A percentile compares a stretch with the other conserved stretches of the same genome.
Conservation (phyloP, 75 land plant genomes). For the Cupressus sempervirens region DNA sequence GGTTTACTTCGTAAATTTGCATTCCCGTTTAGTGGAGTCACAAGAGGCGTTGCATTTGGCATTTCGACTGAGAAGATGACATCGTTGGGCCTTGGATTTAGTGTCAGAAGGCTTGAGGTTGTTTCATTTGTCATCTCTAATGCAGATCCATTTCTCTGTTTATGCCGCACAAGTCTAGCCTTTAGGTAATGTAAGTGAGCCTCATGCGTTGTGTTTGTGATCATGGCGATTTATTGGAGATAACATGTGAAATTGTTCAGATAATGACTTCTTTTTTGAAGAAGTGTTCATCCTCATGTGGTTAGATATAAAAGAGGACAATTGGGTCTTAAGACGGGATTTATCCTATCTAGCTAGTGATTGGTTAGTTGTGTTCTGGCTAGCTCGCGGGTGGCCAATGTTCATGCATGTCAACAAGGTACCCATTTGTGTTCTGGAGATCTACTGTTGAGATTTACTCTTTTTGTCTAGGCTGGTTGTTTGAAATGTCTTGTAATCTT, state of each 20-base stretch:
- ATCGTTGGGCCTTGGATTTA: neutral
- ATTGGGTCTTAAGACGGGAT: neutral
- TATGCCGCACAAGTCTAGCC: neutral
- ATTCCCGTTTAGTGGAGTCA: neutral
- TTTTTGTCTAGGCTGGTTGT: neutral
- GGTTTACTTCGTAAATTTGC: neutral
- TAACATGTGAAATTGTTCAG: neutral
- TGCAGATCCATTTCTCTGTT: neutral
- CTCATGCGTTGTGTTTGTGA: neutral
- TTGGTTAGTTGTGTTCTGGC: neutral
- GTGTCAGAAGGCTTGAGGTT: neutral
- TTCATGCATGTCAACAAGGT: neutral
- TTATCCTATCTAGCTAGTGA: no score
- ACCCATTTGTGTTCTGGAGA: neutral
- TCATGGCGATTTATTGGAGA: neutral
- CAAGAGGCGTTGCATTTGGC: no score
- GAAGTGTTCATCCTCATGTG: neutral
- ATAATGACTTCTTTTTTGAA: neutral
- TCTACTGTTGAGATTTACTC: neutral
- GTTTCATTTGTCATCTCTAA: neutral
- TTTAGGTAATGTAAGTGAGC: neutral
- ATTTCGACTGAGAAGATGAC: neutral
- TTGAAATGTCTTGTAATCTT: neutral
- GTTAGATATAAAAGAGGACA: neutral
- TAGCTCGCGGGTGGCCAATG: neutral